Percentiles rank a stretch among this genome's conserved stretches.
Evolutionary conservation across 371 early-diverging fungal species (phyloP).

Genomic region (Rhizomucor miehei): DNA sequence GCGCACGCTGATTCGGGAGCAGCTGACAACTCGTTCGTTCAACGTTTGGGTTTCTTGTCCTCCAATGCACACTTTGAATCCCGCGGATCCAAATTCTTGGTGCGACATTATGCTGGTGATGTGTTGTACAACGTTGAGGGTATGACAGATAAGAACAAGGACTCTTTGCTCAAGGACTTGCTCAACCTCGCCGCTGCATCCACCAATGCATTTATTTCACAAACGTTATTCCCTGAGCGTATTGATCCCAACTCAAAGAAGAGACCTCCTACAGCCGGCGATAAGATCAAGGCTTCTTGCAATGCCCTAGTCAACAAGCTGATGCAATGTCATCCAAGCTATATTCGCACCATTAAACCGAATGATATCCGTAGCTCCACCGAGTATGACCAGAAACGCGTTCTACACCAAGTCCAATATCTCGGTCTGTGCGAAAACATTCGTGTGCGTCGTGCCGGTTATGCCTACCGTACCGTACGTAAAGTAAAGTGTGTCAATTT

Average conservation of each 20-base stretch:
- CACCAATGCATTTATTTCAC: slow-evolving; percentile 63
- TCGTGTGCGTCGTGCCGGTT: slow-evolving; percentile 96
- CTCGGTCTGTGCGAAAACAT: slow-evolving; percentile 96
- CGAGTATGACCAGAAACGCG: slow-evolving; percentile 89
- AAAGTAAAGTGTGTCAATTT: not conserved
- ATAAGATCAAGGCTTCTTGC: slow-evolving; percentile 77
- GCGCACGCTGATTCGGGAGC: slow-evolving; percentile 87
- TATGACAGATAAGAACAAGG: slow-evolving; percentile 99
- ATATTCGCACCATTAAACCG: slow-evolving; percentile 99
- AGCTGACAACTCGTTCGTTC: slow-evolving; percentile 87
- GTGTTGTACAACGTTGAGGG: slow-evolving; percentile 92
- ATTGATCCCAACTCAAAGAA: slow-evolving; percentile 85
- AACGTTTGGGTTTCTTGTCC: slow-evolving; percentile 67
- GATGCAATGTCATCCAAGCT: slow-evolving; percentile 95
- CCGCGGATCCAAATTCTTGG: slow-evolving; percentile 73
- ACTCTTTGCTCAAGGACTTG: slow-evolving; percentile 90
- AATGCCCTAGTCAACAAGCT: slow-evolving; percentile 85
- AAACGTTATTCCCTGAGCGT: slow-evolving; percentile 82
- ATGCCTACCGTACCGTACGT: slow-evolving; percentile 73
- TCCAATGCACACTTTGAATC: slow-evolving; percentile 80
- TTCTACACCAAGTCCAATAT: slow-evolving; percentile 96
- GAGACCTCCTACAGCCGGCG: slow-evolving; percentile 84
- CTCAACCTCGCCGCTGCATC: slow-evolving; percentile 77
- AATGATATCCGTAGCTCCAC: slow-evolving; percentile 88
- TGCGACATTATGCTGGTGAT: slow-evolving; percentile 97